Evolutionary conservation across 129 eudicot genomes (phyloP).

Genomic region (Calendula officinalis): DNA sequence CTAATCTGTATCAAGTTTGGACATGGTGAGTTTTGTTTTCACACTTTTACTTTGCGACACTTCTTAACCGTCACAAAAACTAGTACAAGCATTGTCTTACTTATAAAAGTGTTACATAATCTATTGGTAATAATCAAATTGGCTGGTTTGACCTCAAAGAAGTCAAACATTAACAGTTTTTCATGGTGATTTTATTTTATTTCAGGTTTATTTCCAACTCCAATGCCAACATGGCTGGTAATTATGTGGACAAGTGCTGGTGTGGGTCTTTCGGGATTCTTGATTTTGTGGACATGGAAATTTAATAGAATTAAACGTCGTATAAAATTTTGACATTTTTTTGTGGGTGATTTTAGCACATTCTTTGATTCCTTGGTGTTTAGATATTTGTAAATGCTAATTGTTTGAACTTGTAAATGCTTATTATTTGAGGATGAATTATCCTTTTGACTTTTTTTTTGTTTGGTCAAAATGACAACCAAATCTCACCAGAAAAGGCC

Average conservation of each 20-base stretch:
- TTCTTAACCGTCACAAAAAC: slow-evolving; percentile 3
- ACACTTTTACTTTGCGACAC: slow-evolving; percentile 7
- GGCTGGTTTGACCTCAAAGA: slow-evolving; percentile 13
- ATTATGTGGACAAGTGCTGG: slow-evolving; percentile 66
- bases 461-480: slow-evolving; percentile 20
- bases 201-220: slow-evolving; percentile 76
- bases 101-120: background rate
- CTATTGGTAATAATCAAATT: background rate
- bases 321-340: slow-evolving; percentile 33
- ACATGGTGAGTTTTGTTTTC: slow-evolving; percentile 58
- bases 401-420: slow-evolving; percentile 47
- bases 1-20: slow-evolving; percentile 95
- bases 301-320: slow-evolving; percentile 42
- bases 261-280: slow-evolving; percentile 39
- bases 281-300: slow-evolving; percentile 73
- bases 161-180: background rate
- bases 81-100: slow-evolving; percentile 3
- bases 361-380: slow-evolving; percentile 43
- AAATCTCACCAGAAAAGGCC: slow-evolving; percentile 13
- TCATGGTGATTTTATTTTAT: slow-evolving; percentile 20
- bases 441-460: slow-evolving; percentile 19
- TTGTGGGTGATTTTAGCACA: slow-evolving; percentile 15
- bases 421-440: slow-evolving; percentile 28
- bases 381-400: slow-evolving; percentile 49
- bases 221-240: slow-evolving; percentile 86